phyloP scores from a whole-genome alignment of 1,284 basidiomycete species.

The Violaceomyces palustris region DNA sequence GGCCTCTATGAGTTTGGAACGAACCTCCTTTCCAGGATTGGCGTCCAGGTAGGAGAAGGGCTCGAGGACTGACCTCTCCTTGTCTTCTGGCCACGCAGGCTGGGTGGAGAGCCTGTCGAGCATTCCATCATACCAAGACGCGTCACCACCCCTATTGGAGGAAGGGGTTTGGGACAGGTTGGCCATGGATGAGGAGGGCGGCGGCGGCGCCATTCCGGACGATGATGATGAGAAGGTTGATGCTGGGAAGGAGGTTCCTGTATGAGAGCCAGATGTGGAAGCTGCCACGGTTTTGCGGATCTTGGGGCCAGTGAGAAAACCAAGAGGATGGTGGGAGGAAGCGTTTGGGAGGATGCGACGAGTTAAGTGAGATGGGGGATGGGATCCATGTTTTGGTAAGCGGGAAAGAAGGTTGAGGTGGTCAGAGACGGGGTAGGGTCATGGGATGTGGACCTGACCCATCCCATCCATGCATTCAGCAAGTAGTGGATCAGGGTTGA shows the following conservation, averaged over 20 bases:
- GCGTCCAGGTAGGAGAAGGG: constrained; percentile 82
- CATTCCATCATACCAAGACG: constrained; percentile 47
- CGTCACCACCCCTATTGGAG: constrained; percentile 11
- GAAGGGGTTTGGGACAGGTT: constrained; percentile 30
- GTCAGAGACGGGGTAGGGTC: no score
- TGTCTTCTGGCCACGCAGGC: constrained; percentile 52
- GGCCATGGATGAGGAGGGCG: constrained; percentile 15
- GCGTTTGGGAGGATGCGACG: no score
- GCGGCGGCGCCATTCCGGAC: constrained; percentile 1
- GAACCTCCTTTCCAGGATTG: constrained; percentile 88
- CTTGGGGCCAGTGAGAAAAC: no score
- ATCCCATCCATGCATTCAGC: no score
- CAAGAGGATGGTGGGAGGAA: no score
- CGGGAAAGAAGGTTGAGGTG: no score
- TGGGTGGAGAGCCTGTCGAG: constrained; percentile 35
- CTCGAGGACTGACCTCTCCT: constrained; percentile 61
- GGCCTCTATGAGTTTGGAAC: constrained; percentile 80
- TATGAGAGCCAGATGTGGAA: no score
- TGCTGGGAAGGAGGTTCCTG: background rate
- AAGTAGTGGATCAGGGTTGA: no score
- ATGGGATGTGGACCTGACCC: no score
- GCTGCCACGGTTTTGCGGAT: no score
- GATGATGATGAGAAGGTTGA: constrained; percentile 1
- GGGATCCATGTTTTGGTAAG: no score
- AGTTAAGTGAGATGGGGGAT: no score